Evolutionary conservation across 768 basidiomycete species (phyloP).

Genomic region (Dioszegia crocea): DNA sequence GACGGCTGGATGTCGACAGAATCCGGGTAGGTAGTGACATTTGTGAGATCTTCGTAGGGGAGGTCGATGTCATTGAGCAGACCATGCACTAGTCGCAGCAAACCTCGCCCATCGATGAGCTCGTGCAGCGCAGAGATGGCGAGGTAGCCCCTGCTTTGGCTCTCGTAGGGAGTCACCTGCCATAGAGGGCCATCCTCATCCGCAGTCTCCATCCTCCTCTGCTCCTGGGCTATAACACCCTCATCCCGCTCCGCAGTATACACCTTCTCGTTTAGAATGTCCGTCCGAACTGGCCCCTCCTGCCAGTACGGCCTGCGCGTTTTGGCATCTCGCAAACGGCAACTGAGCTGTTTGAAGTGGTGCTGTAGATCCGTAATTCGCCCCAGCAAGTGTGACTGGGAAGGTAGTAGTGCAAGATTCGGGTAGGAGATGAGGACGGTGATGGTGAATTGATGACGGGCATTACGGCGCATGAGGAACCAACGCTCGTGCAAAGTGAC

Average conservation of each 20-base stretch:
- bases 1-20: slow-evolving; percentile 9
- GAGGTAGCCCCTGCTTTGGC: slow-evolving; percentile 1
- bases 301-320: slow-evolving; percentile 13
- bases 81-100: not conserved
- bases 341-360: slow-evolving; percentile 14
- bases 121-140: slow-evolving; percentile 9
- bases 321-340: slow-evolving; percentile 1
- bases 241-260: not conserved
- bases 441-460: slow-evolving; percentile 3
- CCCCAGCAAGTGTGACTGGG: not conserved
- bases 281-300: not conserved
- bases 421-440: slow-evolving; percentile 8
- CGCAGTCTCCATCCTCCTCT: not conserved
- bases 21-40: not conserved
- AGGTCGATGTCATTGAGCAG: slow-evolving; percentile 2
- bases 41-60: slow-evolving; percentile 2
- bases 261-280: not conserved
- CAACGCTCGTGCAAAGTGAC: slow-evolving; percentile 13
- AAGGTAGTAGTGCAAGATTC: not conserved
- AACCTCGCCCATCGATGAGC: slow-evolving; percentile 13
- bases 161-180: slow-evolving; percentile 3
- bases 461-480: slow-evolving; percentile 4
- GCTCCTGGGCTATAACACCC: not conserved
- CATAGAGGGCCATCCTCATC: slow-evolving; percentile 7
- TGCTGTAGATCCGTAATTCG: slow-evolving; percentile 14